Evolutionary conservation across 306 rosid genomes (phyloP), one percentile per base, ranked within the genome.

Genomic region (Quercus glauca): DNA sequence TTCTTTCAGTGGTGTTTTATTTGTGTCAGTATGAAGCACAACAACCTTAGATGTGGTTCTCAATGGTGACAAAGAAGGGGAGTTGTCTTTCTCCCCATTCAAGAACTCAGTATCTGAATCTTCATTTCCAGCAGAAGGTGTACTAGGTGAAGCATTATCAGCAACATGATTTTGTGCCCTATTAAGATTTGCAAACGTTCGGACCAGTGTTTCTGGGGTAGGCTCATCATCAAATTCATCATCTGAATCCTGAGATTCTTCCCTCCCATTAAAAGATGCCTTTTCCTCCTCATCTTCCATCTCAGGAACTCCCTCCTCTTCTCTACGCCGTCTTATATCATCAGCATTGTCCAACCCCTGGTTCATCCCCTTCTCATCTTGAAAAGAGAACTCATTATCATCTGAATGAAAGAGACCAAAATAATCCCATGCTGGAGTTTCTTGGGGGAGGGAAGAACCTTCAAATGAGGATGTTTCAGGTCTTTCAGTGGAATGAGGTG

Each of bases 181-280:
- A 65, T 84, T 90, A 69, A 86, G 83, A 84, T 93, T 93, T 83
- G 93, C 96, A 83, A 93, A 91, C 71, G 78, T 90, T 76, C 90
- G 88, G 41, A 91, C 92, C 56, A 93, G 86, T 56, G 91, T 81
- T 76, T 86, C 92, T 10, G 96, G 15, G 51, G 87, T 43, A 76
- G 96, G 94, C 76, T 93, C 99, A 61, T 81, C 83, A 52, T 91
- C 91, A 88, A 93, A 93, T 72, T 96, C 98, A 76, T 91, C 98
- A 28, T 90, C 98, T 26, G 98, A 91, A 74, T 83, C 87, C 69
- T 73, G 78, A 59, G 96, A 90, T 75, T 81, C 93, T 74, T 94
- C 96, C 77, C 71, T 87, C 75, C 74, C 85, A 49, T 65, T 79
- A 56, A 87, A 89, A 74, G 91, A 85, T 73, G 19, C 81, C 84